A percentile compares a stretch with the other conserved stretches of the same genome.
phyloP scores from a whole-genome alignment of 2,329 filamentous ascomycete genomes.

The Hymenoscyphus occultus region DNA sequence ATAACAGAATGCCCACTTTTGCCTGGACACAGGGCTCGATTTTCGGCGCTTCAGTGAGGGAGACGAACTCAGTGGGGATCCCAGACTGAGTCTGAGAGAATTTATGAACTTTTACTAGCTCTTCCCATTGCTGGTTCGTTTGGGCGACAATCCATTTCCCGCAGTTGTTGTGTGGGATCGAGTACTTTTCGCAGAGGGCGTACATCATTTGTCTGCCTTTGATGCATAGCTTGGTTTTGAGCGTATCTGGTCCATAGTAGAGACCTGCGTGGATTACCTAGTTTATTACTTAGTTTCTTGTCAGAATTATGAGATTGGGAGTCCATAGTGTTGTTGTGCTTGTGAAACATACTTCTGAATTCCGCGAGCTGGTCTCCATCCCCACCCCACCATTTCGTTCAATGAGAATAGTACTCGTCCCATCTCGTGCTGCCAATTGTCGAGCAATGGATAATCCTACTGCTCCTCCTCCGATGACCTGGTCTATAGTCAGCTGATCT shows the following conservation, averaged over 20 bases:
- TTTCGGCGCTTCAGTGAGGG: constrained; percentile 54
- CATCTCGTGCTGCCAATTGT: constrained; percentile 56
- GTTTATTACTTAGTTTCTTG: not conserved
- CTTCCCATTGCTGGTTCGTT: constrained; percentile 55
- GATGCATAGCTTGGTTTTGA: constrained; percentile 85
- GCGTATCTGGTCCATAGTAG: constrained; percentile 59
- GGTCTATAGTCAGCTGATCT: not conserved
- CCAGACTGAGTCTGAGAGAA: constrained; percentile 42
- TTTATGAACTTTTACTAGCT: constrained; percentile 49
- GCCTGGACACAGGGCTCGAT: constrained; percentile 76
- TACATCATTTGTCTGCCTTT: constrained; percentile 76
- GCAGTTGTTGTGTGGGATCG: constrained; percentile 68
- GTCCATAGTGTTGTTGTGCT: not conserved
- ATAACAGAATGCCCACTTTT: constrained; percentile 73
- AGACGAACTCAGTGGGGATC: constrained; percentile 72
- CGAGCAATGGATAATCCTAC: constrained; percentile 67
- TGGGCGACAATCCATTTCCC: constrained; percentile 98
- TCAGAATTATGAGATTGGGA: not conserved
- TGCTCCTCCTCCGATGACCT: constrained; percentile 60
- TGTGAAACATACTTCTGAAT: constrained; percentile 54
- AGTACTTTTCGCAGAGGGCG: constrained; percentile 63
- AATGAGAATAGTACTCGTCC: constrained; percentile 62
- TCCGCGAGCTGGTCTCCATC: constrained; percentile 68
- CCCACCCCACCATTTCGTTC: constrained; percentile 64
- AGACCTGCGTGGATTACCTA: constrained; percentile 93